Percentiles rank a stretch among this genome's conserved stretches.
These are phyloP conservation scores for Peziza echinospora DNA, from an alignment of 495 filamentous ascomycete genomes.

Conservation along the genomic window DNA sequence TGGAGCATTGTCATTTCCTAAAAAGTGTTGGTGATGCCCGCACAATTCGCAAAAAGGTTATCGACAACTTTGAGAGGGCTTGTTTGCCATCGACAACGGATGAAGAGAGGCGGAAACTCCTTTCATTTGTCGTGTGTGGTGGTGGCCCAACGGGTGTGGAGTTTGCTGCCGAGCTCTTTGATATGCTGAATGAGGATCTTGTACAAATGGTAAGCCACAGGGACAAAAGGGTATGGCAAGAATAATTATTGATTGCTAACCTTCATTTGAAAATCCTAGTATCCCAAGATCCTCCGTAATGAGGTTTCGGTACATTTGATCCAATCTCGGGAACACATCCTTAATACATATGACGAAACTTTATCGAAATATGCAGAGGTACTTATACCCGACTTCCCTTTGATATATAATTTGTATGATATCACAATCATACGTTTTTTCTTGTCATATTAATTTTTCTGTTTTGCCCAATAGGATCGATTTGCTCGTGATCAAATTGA, in stretches of 20 bases:
- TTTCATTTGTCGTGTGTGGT: constrained; percentile 88
- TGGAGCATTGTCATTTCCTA: constrained; percentile 84
- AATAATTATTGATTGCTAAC: neutral
- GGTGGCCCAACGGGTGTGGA: constrained; percentile 84
- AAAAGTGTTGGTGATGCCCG: constrained; percentile 87
- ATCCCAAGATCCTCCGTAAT: constrained; percentile 75
- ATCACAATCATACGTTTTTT: neutral
- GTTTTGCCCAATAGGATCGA: constrained; percentile 29
- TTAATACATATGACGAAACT: constrained; percentile 96
- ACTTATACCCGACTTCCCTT: constrained; percentile 4
- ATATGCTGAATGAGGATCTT: constrained; percentile 90
- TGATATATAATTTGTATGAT: neutral
- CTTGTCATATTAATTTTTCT: constrained; percentile 1
- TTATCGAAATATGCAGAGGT: constrained; percentile 80
- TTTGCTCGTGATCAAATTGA: constrained; percentile 82
- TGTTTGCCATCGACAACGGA: constrained; percentile 82
- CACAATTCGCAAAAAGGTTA: constrained; percentile 66
- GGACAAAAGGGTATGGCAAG: too few relatives aligned
- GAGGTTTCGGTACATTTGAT: constrained; percentile 96
- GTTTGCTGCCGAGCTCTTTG: constrained; percentile 89
- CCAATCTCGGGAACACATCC: constrained; percentile 76
- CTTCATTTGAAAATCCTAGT: constrained; percentile 25
- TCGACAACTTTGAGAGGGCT: constrained; percentile 80
- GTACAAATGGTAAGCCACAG: constrained; percentile 26
- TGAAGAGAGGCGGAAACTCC: constrained; percentile 61